A percentile compares a stretch with the other conserved stretches of the same genome.
Evolutionary conservation across 805 yeast species (phyloP).

Genomic region (Maudiozyma bulderi): DNA sequence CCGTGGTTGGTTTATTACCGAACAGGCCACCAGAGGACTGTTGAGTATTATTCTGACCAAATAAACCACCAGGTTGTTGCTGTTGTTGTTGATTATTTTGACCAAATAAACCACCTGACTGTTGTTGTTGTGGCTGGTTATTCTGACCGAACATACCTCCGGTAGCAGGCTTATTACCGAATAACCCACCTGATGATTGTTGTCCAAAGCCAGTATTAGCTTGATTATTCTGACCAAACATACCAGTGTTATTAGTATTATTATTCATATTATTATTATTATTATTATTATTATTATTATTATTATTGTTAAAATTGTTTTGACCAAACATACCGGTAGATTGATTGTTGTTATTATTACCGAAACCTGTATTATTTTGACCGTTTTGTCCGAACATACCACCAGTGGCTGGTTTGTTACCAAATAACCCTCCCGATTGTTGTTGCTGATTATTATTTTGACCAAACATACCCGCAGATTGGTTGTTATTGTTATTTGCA

Average conservation of each 20-base stretch:
- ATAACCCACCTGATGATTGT: conserved; percentile 7
- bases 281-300: conserved; percentile 1
- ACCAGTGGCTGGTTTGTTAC: conserved; percentile 17
- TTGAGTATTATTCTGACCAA: not conserved
- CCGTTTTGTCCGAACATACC: conserved; percentile 2
- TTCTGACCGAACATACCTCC: conserved; percentile 17
- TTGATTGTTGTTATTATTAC: conserved; percentile 2
- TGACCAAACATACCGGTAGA: conserved; percentile 29
- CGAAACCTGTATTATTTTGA: conserved; percentile 2
- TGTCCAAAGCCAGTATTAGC: conserved; percentile 3
- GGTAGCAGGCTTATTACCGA: conserved; percentile 16
- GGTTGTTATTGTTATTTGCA: not conserved
- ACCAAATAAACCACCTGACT: conserved; percentile 28
- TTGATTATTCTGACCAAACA: conserved; percentile 18
- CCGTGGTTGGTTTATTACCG: conserved; percentile 7
- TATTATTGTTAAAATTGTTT: conserved; percentile 3
- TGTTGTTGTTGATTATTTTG: conserved; percentile 5
- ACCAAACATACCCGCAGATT: conserved; percentile 7
- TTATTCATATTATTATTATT: conserved; percentile 1
- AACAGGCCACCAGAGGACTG: conserved; percentile 14
- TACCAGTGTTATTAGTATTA: conserved; percentile 23
- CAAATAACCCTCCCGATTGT: conserved; percentile 29
- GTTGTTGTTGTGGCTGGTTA: not conserved
- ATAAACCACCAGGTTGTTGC: not conserved
- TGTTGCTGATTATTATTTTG: conserved; percentile 1